Evolutionary conservation across 257 asterid species (phyloP).

Genomic region (Mitragyna speciosa): DNA sequence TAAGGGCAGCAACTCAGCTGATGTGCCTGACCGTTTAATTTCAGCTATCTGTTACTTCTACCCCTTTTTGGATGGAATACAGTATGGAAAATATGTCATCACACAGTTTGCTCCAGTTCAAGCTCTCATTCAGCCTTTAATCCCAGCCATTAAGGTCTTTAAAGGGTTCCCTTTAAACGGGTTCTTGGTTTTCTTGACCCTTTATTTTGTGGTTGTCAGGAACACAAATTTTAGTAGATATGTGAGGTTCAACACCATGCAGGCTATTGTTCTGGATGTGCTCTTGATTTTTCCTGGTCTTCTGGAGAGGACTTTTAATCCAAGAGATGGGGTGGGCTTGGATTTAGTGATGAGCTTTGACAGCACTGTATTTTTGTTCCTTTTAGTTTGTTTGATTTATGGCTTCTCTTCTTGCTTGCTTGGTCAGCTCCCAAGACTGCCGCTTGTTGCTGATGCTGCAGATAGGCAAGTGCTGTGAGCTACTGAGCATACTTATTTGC

Average conservation of each 20-base stretch:
- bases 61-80: conserved; percentile 95
- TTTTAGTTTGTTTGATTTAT: conserved; percentile 68
- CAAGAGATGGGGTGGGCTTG: conserved; percentile 83
- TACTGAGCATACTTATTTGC: background rate
- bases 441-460: conserved; percentile 98
- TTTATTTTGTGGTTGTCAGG: conserved; percentile 86
- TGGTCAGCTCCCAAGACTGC: conserved; percentile 87
- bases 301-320: conserved; percentile 77
- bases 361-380: conserved; percentile 89
- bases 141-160: conserved; percentile 84
- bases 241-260: conserved; percentile 95
- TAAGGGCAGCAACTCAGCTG: conserved; percentile 61
- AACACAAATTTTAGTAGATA: conserved; percentile 86
- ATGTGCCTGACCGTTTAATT: conserved; percentile 83
- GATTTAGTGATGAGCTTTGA: conserved; percentile 90
- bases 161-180: conserved; percentile 92
- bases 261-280: conserved; percentile 95
- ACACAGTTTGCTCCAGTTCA: conserved; percentile 75
- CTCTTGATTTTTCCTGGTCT: conserved; percentile 90
- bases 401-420: conserved; percentile 78
- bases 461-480: conserved; percentile 81
- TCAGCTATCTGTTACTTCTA: conserved; percentile 84
- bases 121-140: conserved; percentile 64
- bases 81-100: conserved; percentile 81
- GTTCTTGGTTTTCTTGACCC: conserved; percentile 69